Conservation (phyloP, 2,329 filamentous ascomycete genomes). For the Rhinocladiella mackenziei region DNA sequence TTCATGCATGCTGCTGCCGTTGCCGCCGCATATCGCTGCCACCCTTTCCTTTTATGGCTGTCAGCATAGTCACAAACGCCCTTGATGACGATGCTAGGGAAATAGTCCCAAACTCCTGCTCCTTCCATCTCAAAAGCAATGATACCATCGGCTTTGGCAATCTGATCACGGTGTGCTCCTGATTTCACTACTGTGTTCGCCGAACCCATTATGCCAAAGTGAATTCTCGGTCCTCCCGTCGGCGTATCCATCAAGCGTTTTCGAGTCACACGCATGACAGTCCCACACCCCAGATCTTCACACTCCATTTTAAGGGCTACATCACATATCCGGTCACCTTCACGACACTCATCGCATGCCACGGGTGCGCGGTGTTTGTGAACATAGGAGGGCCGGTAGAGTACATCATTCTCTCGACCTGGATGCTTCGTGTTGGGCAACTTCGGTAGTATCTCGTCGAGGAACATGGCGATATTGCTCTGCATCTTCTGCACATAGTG, state of each 20-base stretch:
- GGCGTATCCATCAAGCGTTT: conserved; percentile 22
- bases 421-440: conserved; percentile 1
- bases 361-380: background rate
- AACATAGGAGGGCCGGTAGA: background rate
- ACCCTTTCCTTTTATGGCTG: conserved; percentile 11
- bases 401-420: conserved; percentile 1
- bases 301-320: conserved; percentile 10
- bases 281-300: conserved; percentile 7
- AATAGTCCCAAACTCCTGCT: conserved; percentile 23
- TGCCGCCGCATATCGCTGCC: conserved; percentile 14
- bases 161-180: conserved; percentile 35
- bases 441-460: conserved; percentile 1
- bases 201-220: conserved; percentile 40
- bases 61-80: conserved; percentile 21
- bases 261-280: conserved; percentile 20
- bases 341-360: conserved; percentile 5
- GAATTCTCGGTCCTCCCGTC: conserved; percentile 23
- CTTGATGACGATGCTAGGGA: conserved; percentile 20
- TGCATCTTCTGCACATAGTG: background rate
- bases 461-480: conserved; percentile 13
- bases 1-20: conserved; percentile 15
- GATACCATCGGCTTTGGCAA: conserved; percentile 29
- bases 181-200: conserved; percentile 42
- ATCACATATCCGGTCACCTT: conserved; percentile 5
- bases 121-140: conserved; percentile 26